Evolutionary conservation across 2,329 filamentous ascomycete species (phyloP).

Genomic region (Botrytis byssoidea): DNA sequence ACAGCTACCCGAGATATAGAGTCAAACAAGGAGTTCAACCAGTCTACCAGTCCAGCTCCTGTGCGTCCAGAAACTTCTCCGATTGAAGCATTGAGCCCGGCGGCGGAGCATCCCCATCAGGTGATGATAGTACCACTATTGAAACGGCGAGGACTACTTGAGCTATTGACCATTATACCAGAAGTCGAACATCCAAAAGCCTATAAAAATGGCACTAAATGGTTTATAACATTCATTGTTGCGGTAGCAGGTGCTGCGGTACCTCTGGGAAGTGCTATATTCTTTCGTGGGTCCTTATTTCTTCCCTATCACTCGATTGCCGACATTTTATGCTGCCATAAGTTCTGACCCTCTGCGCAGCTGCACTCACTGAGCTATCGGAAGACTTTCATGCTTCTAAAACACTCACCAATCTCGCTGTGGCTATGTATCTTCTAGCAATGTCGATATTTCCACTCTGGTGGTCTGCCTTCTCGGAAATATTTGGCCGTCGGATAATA

Average conservation of each 20-base stretch:
- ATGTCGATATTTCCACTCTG: slow-evolving; percentile 85
- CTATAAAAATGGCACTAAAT: slow-evolving; percentile 74
- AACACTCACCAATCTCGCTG: slow-evolving; percentile 70
- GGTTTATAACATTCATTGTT: slow-evolving; percentile 77
- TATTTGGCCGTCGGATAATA: slow-evolving; percentile 70
- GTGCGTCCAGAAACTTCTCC: neutral
- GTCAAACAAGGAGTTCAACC: neutral
- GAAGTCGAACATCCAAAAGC: slow-evolving; percentile 76
- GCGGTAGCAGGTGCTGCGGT: slow-evolving; percentile 74
- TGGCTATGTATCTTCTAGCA: slow-evolving; percentile 77
- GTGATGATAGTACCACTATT: slow-evolving; percentile 42
- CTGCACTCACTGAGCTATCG: slow-evolving; percentile 64
- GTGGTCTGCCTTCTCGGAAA: slow-evolving; percentile 78
- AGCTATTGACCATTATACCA: slow-evolving; percentile 67
- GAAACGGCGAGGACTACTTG: slow-evolving; percentile 69
- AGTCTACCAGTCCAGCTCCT: neutral
- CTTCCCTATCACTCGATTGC: neutral
- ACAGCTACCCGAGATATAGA: neutral
- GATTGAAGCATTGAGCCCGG: too few relatives aligned
- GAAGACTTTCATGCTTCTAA: slow-evolving; percentile 59
- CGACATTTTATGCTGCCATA: neutral
- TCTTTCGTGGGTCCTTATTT: slow-evolving; percentile 64
- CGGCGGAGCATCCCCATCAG: neutral
- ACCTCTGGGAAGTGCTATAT: slow-evolving; percentile 80
- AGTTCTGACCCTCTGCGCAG: slow-evolving; percentile 43